Conservation (phyloP, 2,329 filamentous ascomycete species). For the Berkeleyomyces rouxiae region DNA sequence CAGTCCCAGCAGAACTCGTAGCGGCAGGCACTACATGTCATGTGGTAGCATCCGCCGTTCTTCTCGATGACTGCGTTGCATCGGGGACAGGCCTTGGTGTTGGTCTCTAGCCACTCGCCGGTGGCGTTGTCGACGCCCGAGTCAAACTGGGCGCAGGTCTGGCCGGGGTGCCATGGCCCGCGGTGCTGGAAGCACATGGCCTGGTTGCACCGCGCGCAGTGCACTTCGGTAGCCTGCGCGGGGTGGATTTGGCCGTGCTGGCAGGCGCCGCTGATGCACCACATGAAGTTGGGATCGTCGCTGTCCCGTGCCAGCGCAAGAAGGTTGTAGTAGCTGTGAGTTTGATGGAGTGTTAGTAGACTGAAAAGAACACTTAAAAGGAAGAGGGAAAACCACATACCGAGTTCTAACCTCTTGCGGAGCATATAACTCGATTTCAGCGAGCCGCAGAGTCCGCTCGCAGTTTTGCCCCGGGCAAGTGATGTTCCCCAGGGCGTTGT, state of each 20-base stretch:
- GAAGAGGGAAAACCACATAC: neutral
- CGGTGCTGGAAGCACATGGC: slow-evolving; percentile 1
- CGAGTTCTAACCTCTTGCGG: neutral
- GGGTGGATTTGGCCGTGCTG: slow-evolving; percentile 53
- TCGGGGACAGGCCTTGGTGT: neutral
- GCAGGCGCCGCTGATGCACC: slow-evolving; percentile 57
- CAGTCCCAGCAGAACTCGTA: slow-evolving; percentile 2
- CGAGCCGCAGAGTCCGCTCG: neutral
- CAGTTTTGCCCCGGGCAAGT: neutral
- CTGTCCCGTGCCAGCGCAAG: neutral
- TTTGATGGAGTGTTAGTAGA: neutral
- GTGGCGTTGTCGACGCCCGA: neutral
- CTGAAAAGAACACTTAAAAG: neutral
- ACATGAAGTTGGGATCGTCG: slow-evolving; percentile 53
- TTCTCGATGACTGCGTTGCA: neutral
- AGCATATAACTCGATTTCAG: slow-evolving; percentile 3
- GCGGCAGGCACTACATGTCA: neutral
- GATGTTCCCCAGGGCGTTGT: neutral
- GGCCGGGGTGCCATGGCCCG: neutral
- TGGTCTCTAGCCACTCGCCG: neutral
- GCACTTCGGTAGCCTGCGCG: slow-evolving; percentile 49
- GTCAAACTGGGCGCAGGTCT: neutral
- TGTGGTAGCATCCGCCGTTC: slow-evolving; percentile 3
- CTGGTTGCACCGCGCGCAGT: slow-evolving; percentile 30
- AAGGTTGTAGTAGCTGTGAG: neutral